Percentiles rank a stretch among this genome's conserved stretches.
phyloP scores from a whole-genome alignment of 1,284 basidiomycete species.

The Gomphus bonarii region DNA sequence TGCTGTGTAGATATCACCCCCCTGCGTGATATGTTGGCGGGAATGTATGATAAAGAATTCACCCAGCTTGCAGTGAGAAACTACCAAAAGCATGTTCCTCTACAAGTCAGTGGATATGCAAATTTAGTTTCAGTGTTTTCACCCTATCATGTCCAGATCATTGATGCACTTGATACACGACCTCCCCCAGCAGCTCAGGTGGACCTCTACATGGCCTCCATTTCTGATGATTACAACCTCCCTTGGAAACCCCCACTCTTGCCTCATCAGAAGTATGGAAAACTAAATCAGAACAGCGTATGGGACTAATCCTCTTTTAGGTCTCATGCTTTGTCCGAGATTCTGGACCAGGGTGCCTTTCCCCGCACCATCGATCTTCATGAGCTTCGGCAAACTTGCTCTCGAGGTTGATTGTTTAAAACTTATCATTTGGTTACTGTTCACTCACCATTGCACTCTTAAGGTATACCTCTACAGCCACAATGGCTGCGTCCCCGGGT shows the following conservation, averaged over 20 bases:
- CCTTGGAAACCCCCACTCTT: conserved; percentile 51
- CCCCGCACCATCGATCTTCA: conserved; percentile 19
- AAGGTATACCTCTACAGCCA: conserved; percentile 63
- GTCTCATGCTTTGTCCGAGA: conserved; percentile 36
- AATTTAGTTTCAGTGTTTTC: neutral
- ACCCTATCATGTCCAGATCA: conserved; percentile 26
- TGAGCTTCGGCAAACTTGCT: conserved; percentile 12
- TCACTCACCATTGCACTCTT: conserved; percentile 9
- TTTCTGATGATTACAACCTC: conserved; percentile 44
- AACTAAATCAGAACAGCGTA: neutral
- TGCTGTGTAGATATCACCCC: conserved; percentile 39
- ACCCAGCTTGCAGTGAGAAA: conserved; percentile 40
- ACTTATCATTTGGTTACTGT: neutral
- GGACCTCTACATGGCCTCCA: conserved; percentile 41
- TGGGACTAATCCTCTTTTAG: neutral
- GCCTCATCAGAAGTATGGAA: conserved; percentile 49
- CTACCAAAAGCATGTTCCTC: conserved; percentile 44
- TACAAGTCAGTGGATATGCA: conserved; percentile 29
- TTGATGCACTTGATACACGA: conserved; percentile 38
- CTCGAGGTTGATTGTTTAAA: conserved; percentile 8
- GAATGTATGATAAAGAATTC: conserved; percentile 48
- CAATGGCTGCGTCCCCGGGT: conserved; percentile 38
- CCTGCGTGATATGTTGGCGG: conserved; percentile 43
- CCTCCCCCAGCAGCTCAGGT: conserved; percentile 45
- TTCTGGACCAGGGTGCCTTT: conserved; percentile 39